Conservation (phyloP, 768 basidiomycete genomes). For the Thelephora aurantiotincta region DNA sequence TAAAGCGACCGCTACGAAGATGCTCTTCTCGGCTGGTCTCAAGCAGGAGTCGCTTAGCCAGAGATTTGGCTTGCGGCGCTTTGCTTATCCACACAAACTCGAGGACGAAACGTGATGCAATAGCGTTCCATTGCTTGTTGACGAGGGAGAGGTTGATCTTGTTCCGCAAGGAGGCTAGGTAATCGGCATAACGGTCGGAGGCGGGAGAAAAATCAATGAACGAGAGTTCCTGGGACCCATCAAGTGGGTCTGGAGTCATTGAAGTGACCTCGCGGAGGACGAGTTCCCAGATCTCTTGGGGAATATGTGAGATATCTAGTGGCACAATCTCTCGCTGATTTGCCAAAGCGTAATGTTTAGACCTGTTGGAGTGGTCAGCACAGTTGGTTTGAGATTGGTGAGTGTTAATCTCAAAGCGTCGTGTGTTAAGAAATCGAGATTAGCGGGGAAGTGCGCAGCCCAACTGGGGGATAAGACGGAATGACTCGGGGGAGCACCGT, state of each 20-base stretch:
- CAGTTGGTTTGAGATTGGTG: not conserved
- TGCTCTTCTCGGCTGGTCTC: conserved; percentile 17
- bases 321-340: not conserved
- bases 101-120: conserved; percentile 42
- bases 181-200: conserved; percentile 26
- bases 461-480: no score
- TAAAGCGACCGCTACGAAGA: conserved; percentile 27
- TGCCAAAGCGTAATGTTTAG: not conserved
- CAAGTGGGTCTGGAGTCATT: conserved; percentile 28
- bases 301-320: conserved; percentile 18
- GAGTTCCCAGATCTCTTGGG: conserved; percentile 52
- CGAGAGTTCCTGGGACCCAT: conserved; percentile 36
- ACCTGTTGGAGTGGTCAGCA: not conserved
- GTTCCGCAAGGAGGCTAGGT: conserved; percentile 30
- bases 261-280: conserved; percentile 45
- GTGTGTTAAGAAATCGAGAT: no score
- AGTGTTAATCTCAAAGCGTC: not conserved
- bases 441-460: no score
- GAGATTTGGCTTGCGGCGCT: conserved; percentile 32
- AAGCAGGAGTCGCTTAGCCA: conserved; percentile 29
- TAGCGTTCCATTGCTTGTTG: conserved; percentile 37
- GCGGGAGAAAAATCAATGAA: conserved; percentile 35
- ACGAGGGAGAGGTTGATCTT: conserved; percentile 42
- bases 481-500: no score
- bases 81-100: conserved; percentile 59